A percentile compares a stretch with the other conserved stretches of the same genome.
phyloP scores from a whole-genome alignment of 257 asterid genomes.

The Knoxia roxburghii region DNA sequence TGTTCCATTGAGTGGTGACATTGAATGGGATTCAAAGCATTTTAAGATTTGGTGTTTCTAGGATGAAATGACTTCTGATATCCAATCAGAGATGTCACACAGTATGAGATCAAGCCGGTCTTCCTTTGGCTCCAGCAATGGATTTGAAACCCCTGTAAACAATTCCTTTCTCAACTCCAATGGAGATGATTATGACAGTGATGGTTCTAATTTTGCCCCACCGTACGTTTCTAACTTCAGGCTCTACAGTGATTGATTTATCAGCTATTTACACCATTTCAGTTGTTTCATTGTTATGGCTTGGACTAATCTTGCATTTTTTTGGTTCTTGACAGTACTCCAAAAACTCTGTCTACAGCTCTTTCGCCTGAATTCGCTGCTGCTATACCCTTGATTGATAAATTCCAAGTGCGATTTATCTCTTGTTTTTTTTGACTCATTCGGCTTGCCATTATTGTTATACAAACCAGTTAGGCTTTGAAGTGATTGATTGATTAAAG shows the following conservation, averaged over 20 bases:
- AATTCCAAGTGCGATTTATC: slow-evolving; percentile 62
- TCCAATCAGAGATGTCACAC: slow-evolving; percentile 51
- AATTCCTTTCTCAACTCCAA: slow-evolving; percentile 59
- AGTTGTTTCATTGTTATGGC: not conserved
- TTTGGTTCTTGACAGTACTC: slow-evolving; percentile 61
- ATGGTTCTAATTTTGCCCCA: slow-evolving; percentile 87
- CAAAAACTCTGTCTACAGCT: slow-evolving; percentile 63
- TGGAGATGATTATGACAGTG: slow-evolving; percentile 91
- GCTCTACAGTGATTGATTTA: not conserved
- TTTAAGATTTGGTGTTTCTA: not conserved
- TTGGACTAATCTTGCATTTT: slow-evolving; percentile 7
- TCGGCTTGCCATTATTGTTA: not conserved
- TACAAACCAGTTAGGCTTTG: not conserved
- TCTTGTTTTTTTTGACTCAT: not conserved
- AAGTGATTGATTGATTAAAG: not conserved
- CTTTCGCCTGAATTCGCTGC: slow-evolving; percentile 93
- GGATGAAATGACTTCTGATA: slow-evolving; percentile 57
- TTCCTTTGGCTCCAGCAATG: slow-evolving; percentile 82
- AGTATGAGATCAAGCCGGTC: slow-evolving; percentile 77
- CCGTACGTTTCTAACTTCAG: slow-evolving; percentile 43
- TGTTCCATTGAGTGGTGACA: not conserved
- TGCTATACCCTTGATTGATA: slow-evolving; percentile 84
- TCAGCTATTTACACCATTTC: not conserved
- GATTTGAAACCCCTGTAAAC: slow-evolving; percentile 67
- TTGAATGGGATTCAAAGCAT: slow-evolving; percentile 3